Percentiles rank a stretch among this genome's conserved stretches.
Conservation (phyloP, 805 yeast genomes). For the Kodamaea neixiangensis region DNA sequence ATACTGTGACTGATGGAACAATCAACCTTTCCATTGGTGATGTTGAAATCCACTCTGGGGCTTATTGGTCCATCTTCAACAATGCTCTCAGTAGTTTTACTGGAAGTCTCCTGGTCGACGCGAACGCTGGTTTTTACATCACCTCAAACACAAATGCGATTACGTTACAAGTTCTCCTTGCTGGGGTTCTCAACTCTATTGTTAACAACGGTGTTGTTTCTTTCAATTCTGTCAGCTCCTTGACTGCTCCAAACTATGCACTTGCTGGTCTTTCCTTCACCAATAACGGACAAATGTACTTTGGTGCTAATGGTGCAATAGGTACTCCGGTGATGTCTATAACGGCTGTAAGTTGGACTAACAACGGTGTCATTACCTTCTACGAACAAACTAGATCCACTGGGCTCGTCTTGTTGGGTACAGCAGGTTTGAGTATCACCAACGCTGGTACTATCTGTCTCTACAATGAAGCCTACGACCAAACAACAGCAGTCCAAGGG, state of each 20-base stretch:
- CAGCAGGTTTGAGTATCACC: constrained; percentile 12
- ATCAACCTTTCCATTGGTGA: constrained; percentile 20
- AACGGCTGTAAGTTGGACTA: constrained; percentile 13
- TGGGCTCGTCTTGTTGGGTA: constrained; percentile 21
- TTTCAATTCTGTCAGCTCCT: constrained; percentile 17
- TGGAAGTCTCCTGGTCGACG: constrained; percentile 16
- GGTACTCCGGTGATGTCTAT: constrained; percentile 15
- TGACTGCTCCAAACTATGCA: constrained; percentile 12
- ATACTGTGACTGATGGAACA: constrained; percentile 21
- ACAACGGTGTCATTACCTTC: constrained; percentile 25
- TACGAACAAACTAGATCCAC: constrained; percentile 22
- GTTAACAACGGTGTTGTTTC: constrained; percentile 20
- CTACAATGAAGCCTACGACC: constrained; percentile 22
- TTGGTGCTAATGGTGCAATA: constrained; percentile 14
- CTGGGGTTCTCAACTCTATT: constrained; percentile 17
- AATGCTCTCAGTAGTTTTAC: constrained; percentile 15
- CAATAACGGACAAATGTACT: constrained; percentile 14
- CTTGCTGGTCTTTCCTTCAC: constrained; percentile 12
- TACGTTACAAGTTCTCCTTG: constrained; percentile 13
- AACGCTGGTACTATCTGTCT: constrained; percentile 26
- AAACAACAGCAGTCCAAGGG: constrained; percentile 24
- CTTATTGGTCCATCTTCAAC: constrained; percentile 20
- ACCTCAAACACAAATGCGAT: constrained; percentile 11
- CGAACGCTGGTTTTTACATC: constrained; percentile 19
- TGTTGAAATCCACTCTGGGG: constrained; percentile 18